phyloP scores from a whole-genome alignment of 2,329 filamentous ascomycete species.

The Penicillium nordicum region DNA sequence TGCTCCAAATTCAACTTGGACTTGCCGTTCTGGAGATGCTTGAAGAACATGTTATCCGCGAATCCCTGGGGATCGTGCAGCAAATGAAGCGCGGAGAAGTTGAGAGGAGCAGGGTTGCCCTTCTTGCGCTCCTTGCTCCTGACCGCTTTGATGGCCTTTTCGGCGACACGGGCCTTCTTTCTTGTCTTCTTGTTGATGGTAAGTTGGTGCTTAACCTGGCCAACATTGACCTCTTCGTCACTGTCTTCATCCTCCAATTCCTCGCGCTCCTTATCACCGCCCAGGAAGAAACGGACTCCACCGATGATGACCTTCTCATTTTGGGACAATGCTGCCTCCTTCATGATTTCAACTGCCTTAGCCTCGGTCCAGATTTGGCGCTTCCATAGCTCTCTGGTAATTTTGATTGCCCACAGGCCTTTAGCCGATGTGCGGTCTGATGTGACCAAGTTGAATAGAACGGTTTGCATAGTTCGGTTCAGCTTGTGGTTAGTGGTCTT shows the following conservation, averaged over 20 bases:
- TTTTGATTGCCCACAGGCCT: constrained; percentile 91
- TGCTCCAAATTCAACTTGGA: constrained; percentile 82
- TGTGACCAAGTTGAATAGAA: constrained; percentile 85
- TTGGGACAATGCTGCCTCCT: constrained; percentile 80
- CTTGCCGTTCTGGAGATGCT: constrained; percentile 84
- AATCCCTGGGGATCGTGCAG: constrained; percentile 94
- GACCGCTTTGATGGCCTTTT: constrained; percentile 75
- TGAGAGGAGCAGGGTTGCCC: constrained; percentile 78
- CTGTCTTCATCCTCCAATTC: constrained; percentile 86
- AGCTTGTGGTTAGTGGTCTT: constrained; percentile 88
- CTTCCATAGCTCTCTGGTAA: constrained; percentile 94
- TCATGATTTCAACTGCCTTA: constrained; percentile 97
- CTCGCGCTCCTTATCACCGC: constrained; percentile 92
- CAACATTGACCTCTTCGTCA: constrained; percentile 75
- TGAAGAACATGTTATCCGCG: constrained; percentile 82
- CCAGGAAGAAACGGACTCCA: constrained; percentile 89
- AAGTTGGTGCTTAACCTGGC: constrained; percentile 75
- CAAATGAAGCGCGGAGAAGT: constrained; percentile 93
- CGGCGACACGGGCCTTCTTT: constrained; percentile 76
- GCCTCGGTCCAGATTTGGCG: constrained; percentile 93
- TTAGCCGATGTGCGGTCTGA: constrained; percentile 81
- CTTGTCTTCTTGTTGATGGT: constrained; percentile 96
- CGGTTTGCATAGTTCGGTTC: constrained; percentile 88
- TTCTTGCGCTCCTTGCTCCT: constrained; percentile 86
- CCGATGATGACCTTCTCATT: constrained; percentile 90